Percentiles rank a stretch among this genome's conserved stretches.
phyloP scores from a whole-genome alignment of 2,329 filamentous ascomycete genomes.

The Cryphonectria naterciae region DNA sequence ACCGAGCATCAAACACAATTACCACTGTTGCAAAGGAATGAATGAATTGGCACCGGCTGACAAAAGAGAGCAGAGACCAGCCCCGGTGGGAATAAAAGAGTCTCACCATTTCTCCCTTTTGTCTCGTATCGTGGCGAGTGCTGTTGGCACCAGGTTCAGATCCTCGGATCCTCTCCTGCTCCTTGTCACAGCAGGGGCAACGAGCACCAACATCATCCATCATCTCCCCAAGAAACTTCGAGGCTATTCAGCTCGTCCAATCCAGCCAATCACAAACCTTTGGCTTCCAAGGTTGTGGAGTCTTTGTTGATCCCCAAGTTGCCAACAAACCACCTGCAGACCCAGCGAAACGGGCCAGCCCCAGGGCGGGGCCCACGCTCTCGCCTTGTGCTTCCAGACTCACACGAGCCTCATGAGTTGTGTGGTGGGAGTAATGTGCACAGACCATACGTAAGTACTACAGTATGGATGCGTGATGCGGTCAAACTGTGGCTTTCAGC shows the following conservation, averaged over 20 bases:
- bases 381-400: not conserved
- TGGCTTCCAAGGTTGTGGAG: not conserved
- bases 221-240: not conserved
- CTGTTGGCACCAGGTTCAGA: constrained; percentile 1
- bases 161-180: constrained; percentile 4
- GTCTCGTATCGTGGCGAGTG: not conserved
- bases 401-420: not conserved
- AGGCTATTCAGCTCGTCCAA: not conserved
- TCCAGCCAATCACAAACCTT: not conserved
- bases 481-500: not conserved
- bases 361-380: not conserved
- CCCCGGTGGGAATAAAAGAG: not conserved
- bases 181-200: constrained; percentile 1
- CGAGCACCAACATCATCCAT: constrained; percentile 1
- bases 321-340: not conserved
- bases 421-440: not conserved
- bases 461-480: not conserved
- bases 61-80: not conserved
- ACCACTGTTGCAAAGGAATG: not conserved
- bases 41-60: not conserved
- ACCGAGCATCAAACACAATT: not conserved
- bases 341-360: not conserved
- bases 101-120: not conserved
- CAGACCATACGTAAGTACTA: not conserved
- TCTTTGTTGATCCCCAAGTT: not conserved